Evolutionary conservation across 805 yeast genomes (phyloP).

Genomic region (Lipomyces spencermartinsiae): DNA sequence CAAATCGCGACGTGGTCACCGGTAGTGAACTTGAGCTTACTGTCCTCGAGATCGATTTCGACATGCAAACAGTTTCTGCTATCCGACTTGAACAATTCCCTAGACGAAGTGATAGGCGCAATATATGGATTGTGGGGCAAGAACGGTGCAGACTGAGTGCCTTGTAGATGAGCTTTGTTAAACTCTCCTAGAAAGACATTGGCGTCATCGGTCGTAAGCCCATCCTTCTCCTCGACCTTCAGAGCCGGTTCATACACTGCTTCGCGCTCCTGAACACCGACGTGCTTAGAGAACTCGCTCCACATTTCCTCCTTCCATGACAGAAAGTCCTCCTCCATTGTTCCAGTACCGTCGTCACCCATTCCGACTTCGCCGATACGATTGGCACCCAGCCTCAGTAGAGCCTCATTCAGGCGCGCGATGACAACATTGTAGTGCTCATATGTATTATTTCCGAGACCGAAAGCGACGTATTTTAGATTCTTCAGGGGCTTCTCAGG

Average conservation of each 20-base stretch:
- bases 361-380: conserved; percentile 78
- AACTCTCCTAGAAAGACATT: conserved; percentile 85
- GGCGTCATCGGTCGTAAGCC: conserved; percentile 47
- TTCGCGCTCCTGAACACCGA: conserved; percentile 80
- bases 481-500: conserved; percentile 53
- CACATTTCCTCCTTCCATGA: conserved; percentile 87
- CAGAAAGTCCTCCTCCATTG: conserved; percentile 93
- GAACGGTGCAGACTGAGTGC: conserved; percentile 61
- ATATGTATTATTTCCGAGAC: conserved; percentile 93
- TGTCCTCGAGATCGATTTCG: conserved; percentile 79
- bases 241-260: conserved; percentile 76
- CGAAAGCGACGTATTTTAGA: conserved; percentile 77
- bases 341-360: conserved; percentile 95
- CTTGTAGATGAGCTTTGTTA: conserved; percentile 57
- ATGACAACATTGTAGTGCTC: conserved; percentile 88
- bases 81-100: conserved; percentile 69
- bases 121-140: conserved; percentile 81
- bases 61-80: conserved; percentile 85
- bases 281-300: conserved; percentile 65
- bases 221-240: conserved; percentile 41
- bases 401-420: conserved; percentile 57
- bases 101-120: conserved; percentile 65
- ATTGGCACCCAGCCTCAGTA: conserved; percentile 70
- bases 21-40: conserved; percentile 83
- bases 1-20: conserved; percentile 96